Conservation (phyloP, 2,329 filamentous ascomycete genomes). For the Blastomyces gilchristii region DNA sequence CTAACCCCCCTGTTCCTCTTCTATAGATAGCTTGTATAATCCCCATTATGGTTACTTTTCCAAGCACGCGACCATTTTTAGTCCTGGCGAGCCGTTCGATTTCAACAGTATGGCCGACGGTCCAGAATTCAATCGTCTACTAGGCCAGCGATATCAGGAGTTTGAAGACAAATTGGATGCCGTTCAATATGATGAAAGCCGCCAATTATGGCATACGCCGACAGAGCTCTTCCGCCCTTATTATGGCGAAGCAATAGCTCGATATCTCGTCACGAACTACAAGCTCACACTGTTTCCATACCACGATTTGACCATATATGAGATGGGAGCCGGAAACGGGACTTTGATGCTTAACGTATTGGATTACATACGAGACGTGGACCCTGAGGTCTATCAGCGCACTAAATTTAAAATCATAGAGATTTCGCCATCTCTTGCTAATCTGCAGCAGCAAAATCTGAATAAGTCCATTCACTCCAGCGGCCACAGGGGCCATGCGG, state of each 20-base stretch:
- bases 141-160: slow-evolving; percentile 71
- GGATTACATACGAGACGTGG: slow-evolving; percentile 82
- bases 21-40: slow-evolving; percentile 80
- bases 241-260: slow-evolving; percentile 94
- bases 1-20: slow-evolving; percentile 9
- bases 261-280: slow-evolving; percentile 93
- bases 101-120: slow-evolving; percentile 76
- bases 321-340: slow-evolving; percentile 95
- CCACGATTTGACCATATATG: slow-evolving; percentile 94
- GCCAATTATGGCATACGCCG: slow-evolving; percentile 96
- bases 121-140: slow-evolving; percentile 65
- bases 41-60: slow-evolving; percentile 93
- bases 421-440: slow-evolving; percentile 73
- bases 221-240: slow-evolving; percentile 94
- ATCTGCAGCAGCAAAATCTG: slow-evolving; percentile 63
- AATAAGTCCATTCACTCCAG: slow-evolving; percentile 54
- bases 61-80: slow-evolving; percentile 93
- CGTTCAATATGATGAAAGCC: slow-evolving; percentile 58
- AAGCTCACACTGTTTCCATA: slow-evolving; percentile 89
- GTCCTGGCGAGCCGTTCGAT: slow-evolving; percentile 79
- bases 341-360: slow-evolving; percentile 97
- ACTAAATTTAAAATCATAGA: slow-evolving; percentile 95
- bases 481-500: slow-evolving; percentile 74
- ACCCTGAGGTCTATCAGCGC: slow-evolving; percentile 85
- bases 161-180: slow-evolving; percentile 85